A percentile compares a stretch with the other conserved stretches of the same genome.
phyloP scores from a whole-genome alignment of 192 early-diverging fungal species.

The Gigaspora rosea region DNA sequence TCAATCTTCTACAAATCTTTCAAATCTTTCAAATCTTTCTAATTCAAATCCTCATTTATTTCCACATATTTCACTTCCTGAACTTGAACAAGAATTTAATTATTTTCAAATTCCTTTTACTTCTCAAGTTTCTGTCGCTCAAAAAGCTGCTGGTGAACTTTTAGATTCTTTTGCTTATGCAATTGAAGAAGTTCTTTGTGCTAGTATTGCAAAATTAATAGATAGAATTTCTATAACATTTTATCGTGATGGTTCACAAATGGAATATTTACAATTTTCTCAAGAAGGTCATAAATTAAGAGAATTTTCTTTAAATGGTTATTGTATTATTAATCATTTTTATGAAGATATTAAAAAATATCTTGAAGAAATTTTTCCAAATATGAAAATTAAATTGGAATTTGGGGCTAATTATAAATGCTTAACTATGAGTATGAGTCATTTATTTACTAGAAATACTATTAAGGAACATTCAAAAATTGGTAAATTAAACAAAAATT shows the following conservation, averaged over 20 bases:
- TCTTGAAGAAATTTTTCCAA: slow-evolving; percentile 14
- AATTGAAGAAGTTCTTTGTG: slow-evolving; percentile 27
- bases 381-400: slow-evolving; percentile 27
- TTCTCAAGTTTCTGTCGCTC: neutral
- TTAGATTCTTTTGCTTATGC: slow-evolving; percentile 28
- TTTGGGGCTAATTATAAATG: slow-evolving; percentile 29
- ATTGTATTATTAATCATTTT: slow-evolving; percentile 32
- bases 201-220: slow-evolving; percentile 15
- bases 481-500: slow-evolving; percentile 9
- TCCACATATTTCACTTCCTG: slow-evolving; percentile 1
- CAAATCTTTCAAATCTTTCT: too few species aligned
- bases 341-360: slow-evolving; percentile 32
- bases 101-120: slow-evolving; percentile 16
- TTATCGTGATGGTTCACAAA: slow-evolving; percentile 25
- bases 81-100: slow-evolving; percentile 22
- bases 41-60: neutral
- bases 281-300: slow-evolving; percentile 7
- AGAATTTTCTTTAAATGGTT: slow-evolving; percentile 24
- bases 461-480: slow-evolving; percentile 21
- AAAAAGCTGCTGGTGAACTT: slow-evolving; percentile 27
- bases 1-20: too few species aligned
- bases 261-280: slow-evolving; percentile 1
- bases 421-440: slow-evolving; percentile 16
- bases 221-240: slow-evolving; percentile 28
- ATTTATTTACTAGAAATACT: slow-evolving; percentile 17